Conservation (phyloP, 345 rosid genomes). For the Populus nigra region DNA sequence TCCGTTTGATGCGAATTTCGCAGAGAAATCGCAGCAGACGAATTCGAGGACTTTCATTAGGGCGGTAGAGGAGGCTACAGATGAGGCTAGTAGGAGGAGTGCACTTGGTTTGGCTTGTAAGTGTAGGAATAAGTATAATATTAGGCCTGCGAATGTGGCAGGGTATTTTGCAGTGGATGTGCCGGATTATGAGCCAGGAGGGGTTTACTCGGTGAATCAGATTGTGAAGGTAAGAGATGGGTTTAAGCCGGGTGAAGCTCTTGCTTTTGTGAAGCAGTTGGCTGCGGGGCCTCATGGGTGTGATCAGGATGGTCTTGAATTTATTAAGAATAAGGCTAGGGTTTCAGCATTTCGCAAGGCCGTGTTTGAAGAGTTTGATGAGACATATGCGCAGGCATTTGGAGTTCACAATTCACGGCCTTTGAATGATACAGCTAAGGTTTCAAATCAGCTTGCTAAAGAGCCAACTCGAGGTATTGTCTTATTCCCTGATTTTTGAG, state of each 20-base stretch:
- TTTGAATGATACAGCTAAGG: slow-evolving; percentile 29
- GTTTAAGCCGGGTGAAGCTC: slow-evolving; percentile 55
- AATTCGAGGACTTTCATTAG: slow-evolving; percentile 64
- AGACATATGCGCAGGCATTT: slow-evolving; percentile 97
- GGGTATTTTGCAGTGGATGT: slow-evolving; percentile 89
- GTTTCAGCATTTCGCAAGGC: slow-evolving; percentile 72
- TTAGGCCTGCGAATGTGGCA: slow-evolving; percentile 55
- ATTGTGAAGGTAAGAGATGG: slow-evolving; percentile 66
- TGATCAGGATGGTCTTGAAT: slow-evolving; percentile 45
- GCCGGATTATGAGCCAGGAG: slow-evolving; percentile 73
- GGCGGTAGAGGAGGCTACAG: slow-evolving; percentile 94
- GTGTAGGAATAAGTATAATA: slow-evolving; percentile 73
- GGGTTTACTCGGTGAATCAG: slow-evolving; percentile 65
- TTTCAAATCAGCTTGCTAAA: slow-evolving; percentile 43
- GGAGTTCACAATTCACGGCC: slow-evolving; percentile 54
- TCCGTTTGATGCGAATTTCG: slow-evolving; percentile 60
- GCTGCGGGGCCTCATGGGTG: slow-evolving; percentile 51
- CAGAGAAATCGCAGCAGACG: slow-evolving; percentile 71
- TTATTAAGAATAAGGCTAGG: slow-evolving; percentile 61
- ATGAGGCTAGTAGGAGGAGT: slow-evolving; percentile 75
- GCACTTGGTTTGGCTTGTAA: slow-evolving; percentile 84
- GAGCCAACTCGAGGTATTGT: slow-evolving; percentile 60
- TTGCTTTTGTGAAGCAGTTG: slow-evolving; percentile 62
- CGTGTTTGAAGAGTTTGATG: slow-evolving; percentile 92
- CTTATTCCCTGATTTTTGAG: slow-evolving; percentile 10